Evolutionary conservation across 108 stramenopile species (phyloP).

Genomic region (Hondaea fermentalgiana): DNA sequence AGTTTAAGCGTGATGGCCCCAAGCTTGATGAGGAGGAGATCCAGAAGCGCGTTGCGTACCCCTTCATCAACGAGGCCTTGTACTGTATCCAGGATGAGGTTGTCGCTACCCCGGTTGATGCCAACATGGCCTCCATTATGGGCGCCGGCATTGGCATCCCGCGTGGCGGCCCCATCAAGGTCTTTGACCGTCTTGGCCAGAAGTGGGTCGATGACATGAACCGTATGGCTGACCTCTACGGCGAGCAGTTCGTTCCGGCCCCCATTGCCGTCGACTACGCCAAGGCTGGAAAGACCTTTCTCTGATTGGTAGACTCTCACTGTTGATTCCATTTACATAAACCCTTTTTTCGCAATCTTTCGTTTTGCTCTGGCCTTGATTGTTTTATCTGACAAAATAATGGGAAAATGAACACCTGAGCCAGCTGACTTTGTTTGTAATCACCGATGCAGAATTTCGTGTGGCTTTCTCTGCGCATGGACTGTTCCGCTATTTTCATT

Average conservation of each 20-base stretch:
- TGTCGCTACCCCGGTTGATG: constrained; percentile 84
- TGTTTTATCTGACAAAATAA: too few species aligned
- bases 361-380: too few species aligned
- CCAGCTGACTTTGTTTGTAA: too few species aligned
- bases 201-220: constrained; percentile 85
- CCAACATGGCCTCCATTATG: constrained; percentile 97
- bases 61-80: constrained; percentile 95
- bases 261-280: constrained; percentile 91
- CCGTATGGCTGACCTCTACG: constrained; percentile 77
- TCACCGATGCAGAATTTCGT: too few species aligned
- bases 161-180: constrained; percentile 76
- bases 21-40: constrained; percentile 70
- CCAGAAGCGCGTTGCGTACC: constrained; percentile 81
- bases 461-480: too few species aligned
- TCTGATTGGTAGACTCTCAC: not conserved
- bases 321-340: too few species aligned
- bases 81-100: constrained; percentile 96
- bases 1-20: constrained; percentile 60
- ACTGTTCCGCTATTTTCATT: too few species aligned
- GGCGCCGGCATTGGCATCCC: constrained; percentile 99
- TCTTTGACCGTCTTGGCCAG: constrained; percentile 14
- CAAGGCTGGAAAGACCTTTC: constrained; percentile 79
- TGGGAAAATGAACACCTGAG: too few species aligned
- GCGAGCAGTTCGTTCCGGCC: constrained; percentile 91
- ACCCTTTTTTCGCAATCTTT: too few species aligned